Evolutionary conservation across 2,329 filamentous ascomycete species (phyloP).

Genomic region (Coniochaeta pulveracea): DNA sequence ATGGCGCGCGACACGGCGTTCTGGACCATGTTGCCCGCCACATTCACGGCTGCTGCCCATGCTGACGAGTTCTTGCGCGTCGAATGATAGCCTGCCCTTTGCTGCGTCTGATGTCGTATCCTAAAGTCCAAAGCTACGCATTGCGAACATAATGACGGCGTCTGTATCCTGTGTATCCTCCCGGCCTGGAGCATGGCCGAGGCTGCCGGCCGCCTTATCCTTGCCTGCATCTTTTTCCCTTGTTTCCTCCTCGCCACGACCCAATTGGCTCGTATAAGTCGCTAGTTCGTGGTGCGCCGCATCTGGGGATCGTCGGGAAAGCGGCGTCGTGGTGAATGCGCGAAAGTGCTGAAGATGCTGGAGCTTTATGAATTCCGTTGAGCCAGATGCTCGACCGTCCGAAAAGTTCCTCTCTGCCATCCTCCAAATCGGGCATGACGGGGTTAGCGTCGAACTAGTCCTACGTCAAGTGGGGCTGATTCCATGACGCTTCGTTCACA

Average conservation of each 20-base stretch:
- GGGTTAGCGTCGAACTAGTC: no score
- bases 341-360: not conserved
- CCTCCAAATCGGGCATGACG: no score
- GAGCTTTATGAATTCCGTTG: not conserved
- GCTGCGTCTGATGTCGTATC: conserved; percentile 19
- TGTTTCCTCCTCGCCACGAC: conserved; percentile 13
- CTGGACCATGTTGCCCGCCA: conserved; percentile 59
- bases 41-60: conserved; percentile 64
- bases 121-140: conserved; percentile 22
- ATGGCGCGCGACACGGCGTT: conserved; percentile 53
- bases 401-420: conserved; percentile 3
- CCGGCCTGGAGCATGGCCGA: conserved; percentile 33
- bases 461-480: conserved; percentile 5
- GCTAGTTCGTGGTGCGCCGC: not conserved
- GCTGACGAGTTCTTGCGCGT: conserved; percentile 43
- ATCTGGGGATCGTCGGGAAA: not conserved
- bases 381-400: no score
- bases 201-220: conserved; percentile 30
- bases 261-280: conserved; percentile 16
- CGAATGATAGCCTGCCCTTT: conserved; percentile 30
- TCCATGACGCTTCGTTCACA: conserved; percentile 7
- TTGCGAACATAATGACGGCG: conserved; percentile 25
- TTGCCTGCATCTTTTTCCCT: conserved; percentile 38
- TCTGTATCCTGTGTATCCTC: conserved; percentile 19
- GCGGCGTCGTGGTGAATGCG: not conserved